Evolutionary conservation across 1,284 basidiomycete genomes (phyloP), one percentile per base, ranked within the genome.

Genomic region (Exobasidium cylindrosporum): DNA sequence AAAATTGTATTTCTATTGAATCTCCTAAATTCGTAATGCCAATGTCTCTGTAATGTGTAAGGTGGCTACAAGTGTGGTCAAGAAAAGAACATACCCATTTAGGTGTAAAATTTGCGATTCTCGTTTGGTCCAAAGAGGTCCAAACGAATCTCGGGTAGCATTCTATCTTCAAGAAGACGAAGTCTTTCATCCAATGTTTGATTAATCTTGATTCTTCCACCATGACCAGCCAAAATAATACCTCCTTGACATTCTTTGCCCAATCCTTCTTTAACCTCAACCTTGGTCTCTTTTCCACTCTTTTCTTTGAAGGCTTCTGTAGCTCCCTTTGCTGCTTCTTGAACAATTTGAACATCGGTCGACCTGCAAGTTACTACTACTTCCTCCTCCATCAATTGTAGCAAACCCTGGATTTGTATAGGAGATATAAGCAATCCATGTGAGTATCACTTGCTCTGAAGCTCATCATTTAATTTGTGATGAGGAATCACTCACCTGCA

Each of bases 221-320:
- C 64, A 45, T 69, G 68, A 14, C 72, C 72, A 35, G 73, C 57
- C 23, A 78, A 64, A 17, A 68, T 47, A 5, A 79, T 64, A 31
- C 77, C 77, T 21, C 77, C 77, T 32, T 69, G 63, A 44, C 84
- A 83, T 61, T 92, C 88, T 73, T 92, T 86, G 50, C 84, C 82
- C 66, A 98, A 80, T 31, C 84, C 83, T 24, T 85, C 86, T 57
- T 89, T 84, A 1, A 94, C 86, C 2, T 84, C 83, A 63, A 88
- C 83, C 47, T 83, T 82, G 44, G 89, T 82, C 45, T 86, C 83
- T 60, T 85, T 84, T 23, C 92, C 94, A 60, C 90, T 89, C 64
- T 91, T 84, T 54, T 90, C 86, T 61, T 84, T 86, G 79, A 89
- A 96, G 29, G 84, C 82, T 69, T 83, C 82, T 54, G 84, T 82